phyloP scores from a whole-genome alignment of 2,329 filamentous ascomycete species.

The Ceratocystis variospora region DNA sequence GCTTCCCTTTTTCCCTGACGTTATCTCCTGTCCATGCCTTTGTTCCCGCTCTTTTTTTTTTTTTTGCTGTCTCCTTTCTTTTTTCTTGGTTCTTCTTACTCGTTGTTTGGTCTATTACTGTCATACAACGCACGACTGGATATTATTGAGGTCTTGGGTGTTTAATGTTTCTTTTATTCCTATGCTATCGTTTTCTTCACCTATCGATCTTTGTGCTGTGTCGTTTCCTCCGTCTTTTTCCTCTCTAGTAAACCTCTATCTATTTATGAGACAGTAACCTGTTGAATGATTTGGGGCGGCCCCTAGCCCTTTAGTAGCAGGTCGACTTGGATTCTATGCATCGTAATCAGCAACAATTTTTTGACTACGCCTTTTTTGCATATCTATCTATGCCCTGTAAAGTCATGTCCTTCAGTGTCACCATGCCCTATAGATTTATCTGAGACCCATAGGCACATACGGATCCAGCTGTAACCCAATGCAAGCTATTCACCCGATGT shows the following conservation, averaged over 20 bases:
- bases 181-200: constrained; percentile 6
- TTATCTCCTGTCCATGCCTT: not conserved
- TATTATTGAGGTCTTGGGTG: constrained; percentile 12
- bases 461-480: not conserved
- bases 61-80: constrained; percentile 4
- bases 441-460: not conserved
- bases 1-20: not conserved
- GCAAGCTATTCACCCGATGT: constrained; percentile 30
- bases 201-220: not conserved
- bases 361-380: not conserved
- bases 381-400: not conserved
- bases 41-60: constrained; percentile 3
- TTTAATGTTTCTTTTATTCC: constrained; percentile 11
- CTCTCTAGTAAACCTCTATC: too few species aligned
- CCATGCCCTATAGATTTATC: not conserved
- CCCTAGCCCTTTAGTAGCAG: too few species aligned
- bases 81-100: constrained; percentile 11
- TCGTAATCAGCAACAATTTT: not conserved
- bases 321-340: too few species aligned
- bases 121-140: constrained; percentile 12
- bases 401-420: not conserved
- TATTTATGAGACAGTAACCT: too few species aligned
- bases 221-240: too few species aligned
- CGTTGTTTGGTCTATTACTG: not conserved
- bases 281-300: not conserved